Percentiles rank a stretch among this genome's conserved stretches.
phyloP scores from a whole-genome alignment of 2,329 filamentous ascomycete species.

The Tothia fuscella region DNA sequence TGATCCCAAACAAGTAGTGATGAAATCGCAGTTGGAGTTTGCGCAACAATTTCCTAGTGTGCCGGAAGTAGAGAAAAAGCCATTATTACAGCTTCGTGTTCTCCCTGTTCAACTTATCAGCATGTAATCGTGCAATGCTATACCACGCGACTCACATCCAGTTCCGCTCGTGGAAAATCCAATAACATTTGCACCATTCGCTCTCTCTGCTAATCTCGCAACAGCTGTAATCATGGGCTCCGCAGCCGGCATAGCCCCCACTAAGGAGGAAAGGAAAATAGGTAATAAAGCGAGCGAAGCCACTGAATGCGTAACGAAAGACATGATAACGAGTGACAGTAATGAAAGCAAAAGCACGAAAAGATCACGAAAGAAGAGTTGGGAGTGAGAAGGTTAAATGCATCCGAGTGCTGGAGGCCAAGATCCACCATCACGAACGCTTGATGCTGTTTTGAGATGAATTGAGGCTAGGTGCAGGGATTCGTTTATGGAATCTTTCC shows the following conservation, averaged over 20 bases:
- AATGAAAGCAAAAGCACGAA: neutral
- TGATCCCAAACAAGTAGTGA: constrained; percentile 1
- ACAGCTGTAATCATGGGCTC: neutral
- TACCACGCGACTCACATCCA: neutral
- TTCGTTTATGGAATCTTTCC: too few species aligned
- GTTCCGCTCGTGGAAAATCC: constrained; percentile 4
- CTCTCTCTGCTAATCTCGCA: neutral
- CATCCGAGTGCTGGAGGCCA: too few species aligned
- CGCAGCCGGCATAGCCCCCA: constrained; percentile 1
- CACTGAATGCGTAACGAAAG: neutral
- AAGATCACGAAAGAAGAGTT: neutral
- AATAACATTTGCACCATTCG: constrained; percentile 8
- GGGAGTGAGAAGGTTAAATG: too few species aligned
- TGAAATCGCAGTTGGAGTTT: neutral
- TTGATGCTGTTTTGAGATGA: too few species aligned
- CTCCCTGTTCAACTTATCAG: neutral
- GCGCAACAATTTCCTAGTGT: constrained; percentile 5
- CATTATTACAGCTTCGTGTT: constrained; percentile 7
- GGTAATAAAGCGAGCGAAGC: neutral
- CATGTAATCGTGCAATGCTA: neutral
- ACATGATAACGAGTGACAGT: neutral
- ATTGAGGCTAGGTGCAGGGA: too few species aligned
- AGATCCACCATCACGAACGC: too few species aligned
- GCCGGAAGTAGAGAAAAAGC: constrained; percentile 5
- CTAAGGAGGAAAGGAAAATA: neutral